Conservation (phyloP, 805 yeast genomes). For the Candida patagonica region DNA sequence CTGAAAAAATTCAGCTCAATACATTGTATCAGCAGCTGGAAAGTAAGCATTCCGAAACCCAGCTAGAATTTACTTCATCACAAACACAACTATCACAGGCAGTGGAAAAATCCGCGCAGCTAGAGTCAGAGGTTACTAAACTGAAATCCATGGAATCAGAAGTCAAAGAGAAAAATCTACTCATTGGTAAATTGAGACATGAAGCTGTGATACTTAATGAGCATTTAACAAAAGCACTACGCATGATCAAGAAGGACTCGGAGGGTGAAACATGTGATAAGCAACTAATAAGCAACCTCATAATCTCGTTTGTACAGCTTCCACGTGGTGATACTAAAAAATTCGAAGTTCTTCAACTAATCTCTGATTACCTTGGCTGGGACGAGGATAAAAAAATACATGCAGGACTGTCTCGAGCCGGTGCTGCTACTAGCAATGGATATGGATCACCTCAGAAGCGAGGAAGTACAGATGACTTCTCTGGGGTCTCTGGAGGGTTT, state of each 20-base stretch:
- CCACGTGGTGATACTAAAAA: constrained; percentile 93
- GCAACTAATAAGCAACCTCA: constrained; percentile 77
- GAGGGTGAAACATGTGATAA: constrained; percentile 74
- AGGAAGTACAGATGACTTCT: constrained; percentile 6
- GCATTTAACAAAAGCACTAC: constrained; percentile 87
- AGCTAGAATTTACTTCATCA: constrained; percentile 3
- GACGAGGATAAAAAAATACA: constrained; percentile 44
- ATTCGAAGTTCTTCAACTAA: constrained; percentile 80
- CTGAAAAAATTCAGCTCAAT: constrained; percentile 5
- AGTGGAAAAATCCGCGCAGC: constrained; percentile 15
- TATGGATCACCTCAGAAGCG: neutral
- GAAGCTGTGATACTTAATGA: constrained; percentile 91
- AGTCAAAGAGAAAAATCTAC: constrained; percentile 60
- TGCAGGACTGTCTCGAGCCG: constrained; percentile 24
- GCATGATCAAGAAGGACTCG: constrained; percentile 70
- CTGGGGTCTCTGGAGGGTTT: constrained; percentile 23
- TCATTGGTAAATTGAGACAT: constrained; percentile 85
- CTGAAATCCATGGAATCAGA: constrained; percentile 40
- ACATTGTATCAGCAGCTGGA: constrained; percentile 9
- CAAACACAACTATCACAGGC: constrained; percentile 10
- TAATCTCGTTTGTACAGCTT: constrained; percentile 73
- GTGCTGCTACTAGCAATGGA: constrained; percentile 1
- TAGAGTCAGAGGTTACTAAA: constrained; percentile 22
- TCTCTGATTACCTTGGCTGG: constrained; percentile 81
- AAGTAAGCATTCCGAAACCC: constrained; percentile 8